These are phyloP conservation scores for Platanthera zijinensis DNA, from an alignment of 106 monocot genomes.

Conservation along the genomic window DNA sequence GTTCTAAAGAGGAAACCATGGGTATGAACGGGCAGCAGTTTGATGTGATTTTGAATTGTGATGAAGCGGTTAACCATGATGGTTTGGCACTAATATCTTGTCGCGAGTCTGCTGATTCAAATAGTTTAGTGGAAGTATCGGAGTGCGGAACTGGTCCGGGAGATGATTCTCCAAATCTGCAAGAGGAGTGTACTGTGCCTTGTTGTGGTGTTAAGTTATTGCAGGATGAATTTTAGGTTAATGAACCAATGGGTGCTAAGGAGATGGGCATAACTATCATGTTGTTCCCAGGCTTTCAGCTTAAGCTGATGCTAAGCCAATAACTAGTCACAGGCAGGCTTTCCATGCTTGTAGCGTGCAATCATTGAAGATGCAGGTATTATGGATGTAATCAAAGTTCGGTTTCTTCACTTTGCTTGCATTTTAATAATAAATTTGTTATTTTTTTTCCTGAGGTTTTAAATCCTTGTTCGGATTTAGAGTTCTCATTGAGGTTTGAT, in stretches of 20 bases:
- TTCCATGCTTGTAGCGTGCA: neutral
- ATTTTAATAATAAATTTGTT: neutral
- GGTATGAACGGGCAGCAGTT: neutral
- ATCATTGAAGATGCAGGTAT: neutral
- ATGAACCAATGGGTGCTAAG: neutral
- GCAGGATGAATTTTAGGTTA: neutral
- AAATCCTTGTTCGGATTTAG: neutral
- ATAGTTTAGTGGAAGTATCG: neutral
- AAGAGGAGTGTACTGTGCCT: neutral
- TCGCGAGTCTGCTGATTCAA: conserved; percentile 7
- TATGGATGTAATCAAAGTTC: neutral
- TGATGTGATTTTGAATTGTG: conserved; percentile 1
- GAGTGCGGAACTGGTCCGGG: neutral
- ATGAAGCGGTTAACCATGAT: neutral
- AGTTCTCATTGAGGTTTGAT: neutral
- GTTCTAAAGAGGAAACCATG: neutral
- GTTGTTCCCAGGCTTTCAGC: neutral
- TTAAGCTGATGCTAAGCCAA: neutral
- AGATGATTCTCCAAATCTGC: neutral
- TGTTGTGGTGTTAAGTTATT: neutral
- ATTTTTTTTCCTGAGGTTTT: neutral
- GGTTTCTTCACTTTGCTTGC: neutral
- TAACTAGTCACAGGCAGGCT: neutral
- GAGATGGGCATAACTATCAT: neutral
- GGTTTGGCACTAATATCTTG: neutral